Percentiles rank a stretch among this genome's conserved stretches.
Evolutionary conservation across 2,329 filamentous ascomycete species (phyloP).

Genomic region (Stylonectria norvegica): DNA sequence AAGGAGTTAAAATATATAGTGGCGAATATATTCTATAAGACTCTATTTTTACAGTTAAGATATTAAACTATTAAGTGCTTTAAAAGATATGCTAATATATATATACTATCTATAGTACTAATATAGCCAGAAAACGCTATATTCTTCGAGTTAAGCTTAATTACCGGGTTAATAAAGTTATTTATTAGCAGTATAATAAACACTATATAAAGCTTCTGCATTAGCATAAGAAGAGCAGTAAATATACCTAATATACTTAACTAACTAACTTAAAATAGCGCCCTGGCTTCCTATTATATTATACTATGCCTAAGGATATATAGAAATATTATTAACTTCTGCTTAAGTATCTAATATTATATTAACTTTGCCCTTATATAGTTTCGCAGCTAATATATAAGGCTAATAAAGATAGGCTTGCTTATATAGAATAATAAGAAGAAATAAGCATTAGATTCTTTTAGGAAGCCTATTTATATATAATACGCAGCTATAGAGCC

Average conservation of each 20-base stretch:
- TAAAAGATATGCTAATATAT: too few relatives aligned
- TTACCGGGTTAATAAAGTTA: background rate
- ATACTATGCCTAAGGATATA: background rate
- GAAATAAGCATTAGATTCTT: background rate
- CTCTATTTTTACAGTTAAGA: too few relatives aligned
- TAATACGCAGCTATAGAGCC: background rate
- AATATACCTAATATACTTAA: background rate
- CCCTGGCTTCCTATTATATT: background rate
- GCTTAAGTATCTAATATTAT: background rate
- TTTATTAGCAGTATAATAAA: background rate
- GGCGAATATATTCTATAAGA: too few relatives aligned
- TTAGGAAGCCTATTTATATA: background rate
- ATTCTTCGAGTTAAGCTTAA: background rate
- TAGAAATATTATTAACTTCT: background rate
- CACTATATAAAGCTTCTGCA: background rate
- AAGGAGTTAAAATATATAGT: too few relatives aligned
- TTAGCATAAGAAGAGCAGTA: background rate
- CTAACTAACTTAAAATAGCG: background rate
- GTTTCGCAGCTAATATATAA: background rate
- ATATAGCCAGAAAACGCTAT: background rate
- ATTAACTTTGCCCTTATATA: background rate
- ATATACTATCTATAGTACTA: background rate
- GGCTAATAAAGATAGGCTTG: background rate
- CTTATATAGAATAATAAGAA: background rate
- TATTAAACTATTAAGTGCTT: too few relatives aligned